Conservation (phyloP, 2,329 filamentous ascomycete genomes). For the Teratosphaeria epicoccoides region DNA sequence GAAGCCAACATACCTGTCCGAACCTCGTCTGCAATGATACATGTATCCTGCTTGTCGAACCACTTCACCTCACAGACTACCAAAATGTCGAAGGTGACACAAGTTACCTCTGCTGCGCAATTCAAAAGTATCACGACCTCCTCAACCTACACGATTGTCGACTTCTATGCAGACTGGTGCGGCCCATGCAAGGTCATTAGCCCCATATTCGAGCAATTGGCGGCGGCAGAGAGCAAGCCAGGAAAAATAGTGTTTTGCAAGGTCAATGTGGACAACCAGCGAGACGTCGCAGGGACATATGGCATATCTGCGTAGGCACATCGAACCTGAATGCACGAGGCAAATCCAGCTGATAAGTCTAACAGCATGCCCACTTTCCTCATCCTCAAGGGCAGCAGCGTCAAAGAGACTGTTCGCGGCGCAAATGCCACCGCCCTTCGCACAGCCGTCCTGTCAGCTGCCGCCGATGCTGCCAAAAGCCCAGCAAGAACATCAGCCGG, state of each 20-base stretch:
- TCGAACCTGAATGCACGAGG: background rate
- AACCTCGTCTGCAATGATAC: no score
- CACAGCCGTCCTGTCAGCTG: conserved; percentile 36
- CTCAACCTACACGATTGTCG: conserved; percentile 25
- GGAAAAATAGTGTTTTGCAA: conserved; percentile 42
- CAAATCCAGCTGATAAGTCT: background rate
- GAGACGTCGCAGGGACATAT: conserved; percentile 39
- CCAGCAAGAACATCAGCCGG: conserved; percentile 24
- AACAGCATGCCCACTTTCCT: conserved; percentile 40
- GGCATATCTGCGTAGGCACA: conserved; percentile 35
- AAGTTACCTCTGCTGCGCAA: conserved; percentile 21
- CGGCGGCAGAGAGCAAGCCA: conserved; percentile 38
- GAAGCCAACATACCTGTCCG: no score
- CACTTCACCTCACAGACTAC: no score
- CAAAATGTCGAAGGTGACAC: background rate
- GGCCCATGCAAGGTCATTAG: conserved; percentile 47
- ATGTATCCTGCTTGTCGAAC: no score
- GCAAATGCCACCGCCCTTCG: conserved; percentile 40
- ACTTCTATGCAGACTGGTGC: conserved; percentile 39
- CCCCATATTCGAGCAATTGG: conserved; percentile 42
- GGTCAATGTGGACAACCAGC: conserved; percentile 45
- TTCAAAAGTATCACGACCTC: conserved; percentile 22
- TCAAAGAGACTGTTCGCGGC: conserved; percentile 38
- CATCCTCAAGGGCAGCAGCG: conserved; percentile 33
- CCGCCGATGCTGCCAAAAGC: conserved; percentile 29